Percentiles rank a stretch among this genome's conserved stretches.
Evolutionary conservation across 202 grass and related monocot genomes (phyloP).

Genomic region (Hordeum pubiflorum): DNA sequence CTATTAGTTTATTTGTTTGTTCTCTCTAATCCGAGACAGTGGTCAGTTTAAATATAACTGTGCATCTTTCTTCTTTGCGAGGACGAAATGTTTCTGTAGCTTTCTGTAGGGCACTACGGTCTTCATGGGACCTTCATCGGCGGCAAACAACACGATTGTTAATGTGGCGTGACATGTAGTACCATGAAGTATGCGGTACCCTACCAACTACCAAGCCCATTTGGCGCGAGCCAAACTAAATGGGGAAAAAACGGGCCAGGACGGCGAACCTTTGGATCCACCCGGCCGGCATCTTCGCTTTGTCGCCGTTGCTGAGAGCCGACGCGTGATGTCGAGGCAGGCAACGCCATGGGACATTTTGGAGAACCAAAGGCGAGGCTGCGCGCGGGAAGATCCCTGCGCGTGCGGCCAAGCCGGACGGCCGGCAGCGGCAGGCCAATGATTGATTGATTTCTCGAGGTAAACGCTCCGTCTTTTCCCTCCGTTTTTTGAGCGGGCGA

Average conservation of each 20-base stretch:
- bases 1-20: background rate
- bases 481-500: background rate
- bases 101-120: background rate
- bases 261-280: conserved; percentile 13
- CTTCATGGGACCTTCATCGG: background rate
- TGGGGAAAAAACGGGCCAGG: background rate
- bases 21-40: background rate
- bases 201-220: background rate
- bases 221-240: background rate
- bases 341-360: background rate
- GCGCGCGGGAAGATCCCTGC: background rate
- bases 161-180: background rate
- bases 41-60: background rate
- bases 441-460: background rate
- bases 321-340: background rate
- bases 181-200: background rate
- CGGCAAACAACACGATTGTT: too few species aligned
- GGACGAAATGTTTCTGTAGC: background rate
- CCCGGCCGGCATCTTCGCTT: background rate
- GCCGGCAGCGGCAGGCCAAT: conserved; percentile 17
- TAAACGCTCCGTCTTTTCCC: background rate
- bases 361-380: background rate
- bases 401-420: conserved; percentile 12
- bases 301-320: conserved; percentile 18
- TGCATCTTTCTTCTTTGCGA: too few species aligned